phyloP scores from a whole-genome alignment of 176 grass and related monocot species.

The barley (Hordeum vulgare) region DNA sequence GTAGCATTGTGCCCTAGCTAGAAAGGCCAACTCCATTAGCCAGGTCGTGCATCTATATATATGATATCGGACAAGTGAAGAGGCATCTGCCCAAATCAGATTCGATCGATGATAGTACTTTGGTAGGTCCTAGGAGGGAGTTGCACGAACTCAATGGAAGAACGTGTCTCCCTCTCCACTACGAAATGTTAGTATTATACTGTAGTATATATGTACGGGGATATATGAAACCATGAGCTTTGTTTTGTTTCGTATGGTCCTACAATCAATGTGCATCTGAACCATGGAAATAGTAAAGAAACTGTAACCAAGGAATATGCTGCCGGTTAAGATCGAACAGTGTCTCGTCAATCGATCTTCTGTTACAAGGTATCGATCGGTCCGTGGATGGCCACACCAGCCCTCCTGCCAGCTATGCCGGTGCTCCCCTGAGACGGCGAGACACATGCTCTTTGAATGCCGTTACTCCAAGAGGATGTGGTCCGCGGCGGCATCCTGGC shows the following conservation, averaged over 20 bases:
- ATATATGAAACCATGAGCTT: not conserved
- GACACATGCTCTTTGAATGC: no score
- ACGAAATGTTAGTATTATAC: not conserved
- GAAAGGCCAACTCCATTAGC: slow-evolving; percentile 7
- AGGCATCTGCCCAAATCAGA: slow-evolving; percentile 23
- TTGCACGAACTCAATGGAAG: not conserved
- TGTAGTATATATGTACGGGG: not conserved
- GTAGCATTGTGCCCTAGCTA: slow-evolving; percentile 31
- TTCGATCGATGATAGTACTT: slow-evolving; percentile 13
- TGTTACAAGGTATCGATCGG: no score
- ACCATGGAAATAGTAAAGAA: not conserved
- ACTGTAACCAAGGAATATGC: not conserved
- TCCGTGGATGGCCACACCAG: no score
- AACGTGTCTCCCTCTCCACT: not conserved
- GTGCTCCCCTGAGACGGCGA: no score
- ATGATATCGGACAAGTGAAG: slow-evolving; percentile 30
- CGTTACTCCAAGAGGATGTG: no score
- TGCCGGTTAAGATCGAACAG: no score
- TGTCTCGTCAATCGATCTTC: no score
- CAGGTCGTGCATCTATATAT: slow-evolving; percentile 1
- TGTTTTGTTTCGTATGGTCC: not conserved
- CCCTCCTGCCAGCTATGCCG: no score
- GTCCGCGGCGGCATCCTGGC: no score
- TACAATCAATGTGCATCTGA: not conserved
- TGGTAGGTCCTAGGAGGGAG: slow-evolving; percentile 1